phyloP scores from a whole-genome alignment of 352 stramenopile species.

The Globisporangium paddicum region DNA sequence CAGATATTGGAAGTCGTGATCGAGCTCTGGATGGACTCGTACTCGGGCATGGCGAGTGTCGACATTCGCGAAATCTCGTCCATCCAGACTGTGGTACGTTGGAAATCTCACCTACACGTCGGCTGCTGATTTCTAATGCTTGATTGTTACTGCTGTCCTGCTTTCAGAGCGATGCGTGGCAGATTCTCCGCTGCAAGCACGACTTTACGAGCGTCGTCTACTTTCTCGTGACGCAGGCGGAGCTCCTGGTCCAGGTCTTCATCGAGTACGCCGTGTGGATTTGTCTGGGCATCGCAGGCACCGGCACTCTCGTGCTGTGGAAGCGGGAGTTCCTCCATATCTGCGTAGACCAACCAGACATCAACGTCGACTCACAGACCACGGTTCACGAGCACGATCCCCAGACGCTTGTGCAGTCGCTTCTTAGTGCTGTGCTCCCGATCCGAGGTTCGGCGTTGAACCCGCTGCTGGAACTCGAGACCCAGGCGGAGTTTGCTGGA shows the following conservation, averaged over 20 bases:
- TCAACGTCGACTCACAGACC: background rate
- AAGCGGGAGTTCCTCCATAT: conserved; percentile 26
- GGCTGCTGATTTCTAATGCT: background rate
- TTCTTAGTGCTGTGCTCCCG: conserved; percentile 6
- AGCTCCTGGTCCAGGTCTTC: conserved; percentile 26
- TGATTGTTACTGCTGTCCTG: background rate
- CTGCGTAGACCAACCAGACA: background rate
- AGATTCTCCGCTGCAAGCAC: conserved; percentile 39
- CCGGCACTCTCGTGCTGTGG: conserved; percentile 33
- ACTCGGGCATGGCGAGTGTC: conserved; percentile 40
- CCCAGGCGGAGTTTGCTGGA: background rate
- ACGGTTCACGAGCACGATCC: background rate
- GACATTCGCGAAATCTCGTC: conserved; percentile 51
- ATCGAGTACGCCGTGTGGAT: conserved; percentile 40
- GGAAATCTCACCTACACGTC: background rate
- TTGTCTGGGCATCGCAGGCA: conserved; percentile 25
- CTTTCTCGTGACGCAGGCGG: conserved; percentile 29
- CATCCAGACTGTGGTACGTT: conserved; percentile 29
- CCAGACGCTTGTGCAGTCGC: conserved; percentile 1
- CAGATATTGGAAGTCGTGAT: conserved; percentile 28
- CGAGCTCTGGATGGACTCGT: conserved; percentile 56
- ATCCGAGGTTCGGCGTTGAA: conserved; percentile 1
- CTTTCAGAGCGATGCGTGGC: conserved; percentile 19
- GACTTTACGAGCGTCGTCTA: conserved; percentile 35
- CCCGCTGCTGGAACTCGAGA: background rate